Base-by-base conservation (phyloP, 768 basidiomycete species). In the Neoboletus magnificus region DNA sequence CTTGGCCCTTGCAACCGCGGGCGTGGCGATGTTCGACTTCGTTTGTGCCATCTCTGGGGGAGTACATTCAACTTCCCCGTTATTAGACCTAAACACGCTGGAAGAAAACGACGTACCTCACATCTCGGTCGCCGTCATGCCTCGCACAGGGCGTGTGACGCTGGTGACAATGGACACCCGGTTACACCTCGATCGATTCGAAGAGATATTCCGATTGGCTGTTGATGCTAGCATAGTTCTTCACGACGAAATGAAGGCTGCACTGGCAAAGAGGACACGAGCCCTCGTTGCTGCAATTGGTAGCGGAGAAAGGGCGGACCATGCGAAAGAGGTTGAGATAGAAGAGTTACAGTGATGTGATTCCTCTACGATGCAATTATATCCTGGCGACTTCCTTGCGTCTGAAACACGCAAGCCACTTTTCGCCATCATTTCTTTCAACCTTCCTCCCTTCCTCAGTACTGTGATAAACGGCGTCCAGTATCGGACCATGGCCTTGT, bases 381-480 rank as follows among this genome's bases (percentile, higher is more conserved):
- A 18, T 46, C 45, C 66, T 66, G 25, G 56, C 58, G 2, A 18
- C 58, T 33, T 67, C 54, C 42, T 87, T 79, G 62, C 93, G 79
- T 66, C 82, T 79, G 73, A 93, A 98, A 70, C 93, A 96, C 6
- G 91, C 92, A 32, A 96, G 79, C 87, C 88, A 95, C 71, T 98
- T 98, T 44, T 89, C 81, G 25, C 94, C 94, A 20, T 79, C 77
- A 67, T 97, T 98, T 68, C 96, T 77, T 69, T 91, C 91, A 0
- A 98, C 97, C 71, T 99, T 99, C 72, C 86, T 92, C 6, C 97
- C 96, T 73, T 99, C 97, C 71, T 99, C 97, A 4, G 97, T 99
- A 64, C 85, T 85, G 33, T 76, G 82, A 70, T 86, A 87, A 18
- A 96, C 85, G 3, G 86, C 90, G 60, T 91, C 89, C n/a, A 95